Evolutionary conservation across 2,329 filamentous ascomycete species (phyloP), one percentile per base, ranked within the genome.

Genomic region (Fusarium pseudocircinatum): DNA sequence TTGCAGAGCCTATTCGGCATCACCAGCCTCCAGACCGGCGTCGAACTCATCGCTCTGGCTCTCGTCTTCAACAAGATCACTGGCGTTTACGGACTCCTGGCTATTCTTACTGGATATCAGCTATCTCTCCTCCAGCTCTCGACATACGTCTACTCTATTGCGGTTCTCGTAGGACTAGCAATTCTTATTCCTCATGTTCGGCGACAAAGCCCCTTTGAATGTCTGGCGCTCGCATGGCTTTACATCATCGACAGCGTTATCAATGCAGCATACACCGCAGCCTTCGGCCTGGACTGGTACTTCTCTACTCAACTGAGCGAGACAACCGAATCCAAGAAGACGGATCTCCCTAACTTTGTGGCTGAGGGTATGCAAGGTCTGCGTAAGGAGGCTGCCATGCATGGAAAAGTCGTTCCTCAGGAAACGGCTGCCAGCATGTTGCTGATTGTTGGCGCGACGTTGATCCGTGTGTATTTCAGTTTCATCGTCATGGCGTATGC

Each of bases 31-130:
- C 93, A 94, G 78, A 96, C 94, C 39, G 95, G 94, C 75, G 92
- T 94, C 52, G 94, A 96, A 77, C 88, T 98, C 78, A 94, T 97
- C 78, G 91, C 93, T 9, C 87, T 96, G 70, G 91, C 93, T 16
- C 89, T 97, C 73, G 87, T 97, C 62, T 92, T 98, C 84, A 98
- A 98, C 87, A 97, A 97, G 83, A 90, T 95, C 75, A 96, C 94
- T 56, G 95, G 95, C 65, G 87, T 97, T 75, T 98, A 97, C 83
- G 95, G 95, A 74, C 87, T 98, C 47, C 91, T 98, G 75, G 95
- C 95, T 67, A 89, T 97, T 75, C 86, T 97, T 73, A 97, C 95
- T 30, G 96, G 96, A 80, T 95, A 94, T 82, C 87, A 92, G 76
- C 90, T 97, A 71, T 95, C 94, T 60, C 87, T 91, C 36, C 88